A percentile compares a stretch with the other conserved stretches of the same genome.
Conservation (phyloP, 768 basidiomycete genomes). For the Agrocybe praecox region DNA sequence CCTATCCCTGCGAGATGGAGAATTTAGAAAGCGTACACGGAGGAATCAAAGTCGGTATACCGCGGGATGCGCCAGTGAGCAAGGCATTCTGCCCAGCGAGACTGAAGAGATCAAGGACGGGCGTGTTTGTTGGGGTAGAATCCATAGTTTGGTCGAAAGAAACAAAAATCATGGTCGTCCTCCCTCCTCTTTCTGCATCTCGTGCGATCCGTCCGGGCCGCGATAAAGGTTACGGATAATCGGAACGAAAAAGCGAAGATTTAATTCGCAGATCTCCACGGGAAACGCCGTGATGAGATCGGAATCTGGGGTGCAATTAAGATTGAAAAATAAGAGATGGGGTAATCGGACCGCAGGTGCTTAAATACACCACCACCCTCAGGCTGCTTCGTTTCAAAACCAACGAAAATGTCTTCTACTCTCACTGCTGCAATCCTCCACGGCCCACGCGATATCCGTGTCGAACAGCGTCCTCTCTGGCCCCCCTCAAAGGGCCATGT, state of each 20-base stretch:
- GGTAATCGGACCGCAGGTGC: slow-evolving; percentile 7
- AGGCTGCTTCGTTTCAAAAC: no score
- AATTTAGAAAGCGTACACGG: slow-evolving; percentile 4
- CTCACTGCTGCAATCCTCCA: slow-evolving; percentile 82
- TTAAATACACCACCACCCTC: background rate
- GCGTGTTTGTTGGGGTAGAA: slow-evolving; percentile 44
- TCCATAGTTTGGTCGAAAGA: slow-evolving; percentile 40
- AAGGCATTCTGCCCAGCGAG: slow-evolving; percentile 70
- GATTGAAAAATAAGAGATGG: slow-evolving; percentile 4
- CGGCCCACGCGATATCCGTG: slow-evolving; percentile 79
- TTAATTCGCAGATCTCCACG: background rate
- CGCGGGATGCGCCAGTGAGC: slow-evolving; percentile 81
- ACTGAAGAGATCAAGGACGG: slow-evolving; percentile 63
- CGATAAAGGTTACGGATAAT: background rate
- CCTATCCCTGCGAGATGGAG: slow-evolving; percentile 43
- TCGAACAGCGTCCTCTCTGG: slow-evolving; percentile 74
- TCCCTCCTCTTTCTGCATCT: background rate
- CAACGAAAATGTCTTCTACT: slow-evolving; percentile 35
- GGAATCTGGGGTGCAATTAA: slow-evolving; percentile 1
- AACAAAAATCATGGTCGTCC: background rate
- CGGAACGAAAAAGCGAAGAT: background rate
- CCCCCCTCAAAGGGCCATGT: slow-evolving; percentile 73
- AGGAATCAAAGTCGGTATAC: no score
- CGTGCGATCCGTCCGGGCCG: background rate
- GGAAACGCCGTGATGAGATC: slow-evolving; percentile 4